Percentiles rank a stretch among this genome's conserved stretches.
phyloP scores from a whole-genome alignment of 1,139 yeast species.

The Scheffersomyces insectosa region DNA sequence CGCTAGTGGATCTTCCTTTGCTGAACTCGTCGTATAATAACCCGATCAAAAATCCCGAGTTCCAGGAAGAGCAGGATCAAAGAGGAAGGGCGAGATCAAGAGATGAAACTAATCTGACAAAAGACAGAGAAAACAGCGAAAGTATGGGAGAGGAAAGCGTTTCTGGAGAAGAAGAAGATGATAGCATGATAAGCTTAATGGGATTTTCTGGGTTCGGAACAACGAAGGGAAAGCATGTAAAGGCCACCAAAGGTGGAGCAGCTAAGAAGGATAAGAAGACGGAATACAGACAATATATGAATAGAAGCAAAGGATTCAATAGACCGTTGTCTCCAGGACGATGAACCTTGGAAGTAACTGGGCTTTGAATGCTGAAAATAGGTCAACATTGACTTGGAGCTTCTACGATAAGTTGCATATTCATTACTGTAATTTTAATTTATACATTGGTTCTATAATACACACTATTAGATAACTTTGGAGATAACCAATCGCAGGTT shows the following conservation, averaged over 20 bases:
- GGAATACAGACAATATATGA: conserved; percentile 68
- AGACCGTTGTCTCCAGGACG: conserved; percentile 57
- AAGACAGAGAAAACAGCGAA: conserved; percentile 7
- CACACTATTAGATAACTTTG: no score
- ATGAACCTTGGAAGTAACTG: background rate
- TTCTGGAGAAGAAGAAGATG: conserved; percentile 12
- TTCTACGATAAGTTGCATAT: no score
- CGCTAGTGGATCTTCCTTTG: conserved; percentile 17
- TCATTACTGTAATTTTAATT: no score
- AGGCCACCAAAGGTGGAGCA: conserved; percentile 51
- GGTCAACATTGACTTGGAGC: no score
- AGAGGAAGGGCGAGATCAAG: conserved; percentile 29
- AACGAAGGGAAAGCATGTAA: conserved; percentile 62
- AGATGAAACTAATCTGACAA: conserved; percentile 5
- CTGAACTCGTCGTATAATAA: conserved; percentile 17
- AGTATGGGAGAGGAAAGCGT: conserved; percentile 13
- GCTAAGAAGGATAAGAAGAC: conserved; percentile 44
- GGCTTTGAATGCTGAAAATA: no score
- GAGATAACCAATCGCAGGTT: no score
- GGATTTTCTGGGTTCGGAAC: conserved; percentile 64
- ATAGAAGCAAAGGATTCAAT: conserved; percentile 61
- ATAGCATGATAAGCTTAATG: conserved; percentile 49
- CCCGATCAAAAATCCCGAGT: conserved; percentile 12
- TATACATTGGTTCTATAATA: no score
- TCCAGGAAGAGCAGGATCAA: conserved; percentile 17